Percentiles rank a stretch among this genome's conserved stretches.
These are phyloP conservation scores for Colletotrichum eremochloae DNA, from an alignment of 2,329 filamentous ascomycete genomes.

Conservation along the genomic window DNA sequence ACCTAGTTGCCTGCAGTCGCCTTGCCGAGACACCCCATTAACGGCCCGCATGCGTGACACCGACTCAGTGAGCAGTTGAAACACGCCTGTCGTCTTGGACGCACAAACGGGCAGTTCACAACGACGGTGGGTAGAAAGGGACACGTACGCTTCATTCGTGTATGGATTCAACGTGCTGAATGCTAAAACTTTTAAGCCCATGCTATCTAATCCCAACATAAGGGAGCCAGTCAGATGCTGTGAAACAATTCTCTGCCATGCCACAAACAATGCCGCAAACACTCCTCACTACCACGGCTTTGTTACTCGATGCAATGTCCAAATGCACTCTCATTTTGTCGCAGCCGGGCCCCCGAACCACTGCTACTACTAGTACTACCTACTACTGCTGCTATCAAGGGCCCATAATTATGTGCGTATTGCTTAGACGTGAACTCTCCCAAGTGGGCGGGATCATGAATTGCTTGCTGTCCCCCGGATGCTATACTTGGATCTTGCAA, in stretches of 20 bases:
- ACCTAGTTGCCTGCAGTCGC: neutral
- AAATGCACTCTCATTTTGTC: neutral
- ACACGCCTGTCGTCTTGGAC: conserved; percentile 8
- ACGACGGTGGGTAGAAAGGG: neutral
- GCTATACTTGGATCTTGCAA: conserved; percentile 17
- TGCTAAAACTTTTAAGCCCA: conserved; percentile 4
- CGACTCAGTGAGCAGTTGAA: conserved; percentile 27
- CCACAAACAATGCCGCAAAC: conserved; percentile 2
- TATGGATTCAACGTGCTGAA: conserved; percentile 13
- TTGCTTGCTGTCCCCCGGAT: conserved; percentile 35
- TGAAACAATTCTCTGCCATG: conserved; percentile 29
- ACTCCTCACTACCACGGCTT: neutral
- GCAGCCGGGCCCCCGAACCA: neutral
- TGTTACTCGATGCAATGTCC: neutral
- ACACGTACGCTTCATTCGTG: conserved; percentile 17
- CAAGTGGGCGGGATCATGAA: conserved; percentile 25
- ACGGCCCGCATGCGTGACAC: conserved; percentile 10
- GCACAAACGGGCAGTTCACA: conserved; percentile 1
- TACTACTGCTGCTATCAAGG: neutral
- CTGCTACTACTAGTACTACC: neutral
- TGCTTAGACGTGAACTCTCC: conserved; percentile 13
- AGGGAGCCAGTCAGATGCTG: conserved; percentile 1
- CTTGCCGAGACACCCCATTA: neutral
- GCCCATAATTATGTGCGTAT: conserved; percentile 4
- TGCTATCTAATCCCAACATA: conserved; percentile 1